Evolutionary conservation across 1,284 basidiomycete genomes (phyloP), one percentile per base, ranked within the genome.

Genomic region (Pholiota adiposa): DNA sequence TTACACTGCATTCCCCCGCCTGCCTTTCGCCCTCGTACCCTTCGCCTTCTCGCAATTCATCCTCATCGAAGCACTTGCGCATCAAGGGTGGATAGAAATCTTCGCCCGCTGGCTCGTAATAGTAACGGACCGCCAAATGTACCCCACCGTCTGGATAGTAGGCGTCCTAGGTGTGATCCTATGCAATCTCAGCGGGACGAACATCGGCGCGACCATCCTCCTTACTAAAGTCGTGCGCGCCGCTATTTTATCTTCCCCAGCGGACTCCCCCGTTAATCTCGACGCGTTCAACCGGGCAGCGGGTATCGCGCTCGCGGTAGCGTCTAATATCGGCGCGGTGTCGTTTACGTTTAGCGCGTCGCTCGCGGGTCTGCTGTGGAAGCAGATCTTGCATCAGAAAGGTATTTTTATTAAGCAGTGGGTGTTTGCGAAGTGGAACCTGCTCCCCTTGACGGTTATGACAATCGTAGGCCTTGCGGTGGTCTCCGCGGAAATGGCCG

Each of bases 31-130:
- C 8, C 84, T 98, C 5, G 78, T 98, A 6, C 95, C 95, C 0
- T 98, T 98, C 70, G 93, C 96, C 0, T 95, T 98, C 72, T 89
- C 91, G 5, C 95, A 97, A 79, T 98, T 98, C 77, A 94, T 98
- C 67, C 85, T 98, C 49, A 94, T 97, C 55, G 91, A 97, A 70
- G 92, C 85, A 0, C 81, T 98, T 6, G 83, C 87, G 4, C 83
- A 89, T 59, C 88, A 91, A 56, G 95, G 95, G 16, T 98, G 97
- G 94, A 94, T 98, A 27, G 81, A 87, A 23, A 82, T 97, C 18
- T 96, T 97, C 72, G 89, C 89, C 0, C 67, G 69, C 5, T 97
- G 95, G 89, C 76, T 87, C 18, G 72, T 78, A 23, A 77, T 69
- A 56, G 87, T 77, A 19, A 81, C 76, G 11, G 51, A 77, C 21